A percentile compares a stretch with the other conserved stretches of the same genome.
Conservation (phyloP, 75 land plant genomes). For the Cunninghamia lanceolata region DNA sequence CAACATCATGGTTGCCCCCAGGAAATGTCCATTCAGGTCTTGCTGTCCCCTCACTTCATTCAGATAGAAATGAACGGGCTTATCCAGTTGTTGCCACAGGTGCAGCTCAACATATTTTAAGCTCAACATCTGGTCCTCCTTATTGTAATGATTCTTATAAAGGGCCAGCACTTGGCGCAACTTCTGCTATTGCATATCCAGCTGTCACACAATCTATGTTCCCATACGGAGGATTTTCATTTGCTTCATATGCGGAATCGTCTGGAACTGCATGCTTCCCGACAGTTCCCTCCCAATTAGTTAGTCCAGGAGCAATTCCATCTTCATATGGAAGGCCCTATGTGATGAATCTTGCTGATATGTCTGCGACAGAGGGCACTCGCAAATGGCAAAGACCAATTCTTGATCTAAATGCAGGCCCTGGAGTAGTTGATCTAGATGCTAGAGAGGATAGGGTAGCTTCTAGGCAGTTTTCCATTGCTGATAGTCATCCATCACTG, state of each 20-base stretch:
- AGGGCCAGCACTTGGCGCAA: slow-evolving; percentile 44
- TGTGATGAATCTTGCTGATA: slow-evolving; percentile 49
- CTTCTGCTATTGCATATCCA: slow-evolving; percentile 59
- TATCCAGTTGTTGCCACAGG: slow-evolving; percentile 42
- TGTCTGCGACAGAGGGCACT: slow-evolving; percentile 24
- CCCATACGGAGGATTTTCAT: slow-evolving; percentile 54
- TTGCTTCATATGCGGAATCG: slow-evolving; percentile 44
- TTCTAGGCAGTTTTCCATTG: slow-evolving; percentile 38
- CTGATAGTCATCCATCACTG: slow-evolving; percentile 32
- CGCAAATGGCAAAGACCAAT: slow-evolving; percentile 58
- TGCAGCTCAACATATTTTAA: slow-evolving; percentile 34
- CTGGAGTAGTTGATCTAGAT: slow-evolving; percentile 56
- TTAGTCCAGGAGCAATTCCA: slow-evolving; percentile 37
- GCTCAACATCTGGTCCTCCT: slow-evolving; percentile 20
- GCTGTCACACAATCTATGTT: slow-evolving; percentile 31
- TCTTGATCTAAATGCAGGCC: slow-evolving; percentile 89
- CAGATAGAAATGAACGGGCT: slow-evolving; percentile 54
- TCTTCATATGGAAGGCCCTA: slow-evolving; percentile 58
- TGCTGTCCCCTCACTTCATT: slow-evolving; percentile 50
- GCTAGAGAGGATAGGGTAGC: slow-evolving; percentile 47
- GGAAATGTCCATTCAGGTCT: slow-evolving; percentile 47
- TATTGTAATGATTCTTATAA: slow-evolving; percentile 46
- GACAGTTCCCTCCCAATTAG: slow-evolving; percentile 40
- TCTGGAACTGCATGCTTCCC: slow-evolving; percentile 41
- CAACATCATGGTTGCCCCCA: slow-evolving; percentile 72